Evolutionary conservation across 2,329 filamentous ascomycete genomes (phyloP).

Genomic region (Onygenales sp.): DNA sequence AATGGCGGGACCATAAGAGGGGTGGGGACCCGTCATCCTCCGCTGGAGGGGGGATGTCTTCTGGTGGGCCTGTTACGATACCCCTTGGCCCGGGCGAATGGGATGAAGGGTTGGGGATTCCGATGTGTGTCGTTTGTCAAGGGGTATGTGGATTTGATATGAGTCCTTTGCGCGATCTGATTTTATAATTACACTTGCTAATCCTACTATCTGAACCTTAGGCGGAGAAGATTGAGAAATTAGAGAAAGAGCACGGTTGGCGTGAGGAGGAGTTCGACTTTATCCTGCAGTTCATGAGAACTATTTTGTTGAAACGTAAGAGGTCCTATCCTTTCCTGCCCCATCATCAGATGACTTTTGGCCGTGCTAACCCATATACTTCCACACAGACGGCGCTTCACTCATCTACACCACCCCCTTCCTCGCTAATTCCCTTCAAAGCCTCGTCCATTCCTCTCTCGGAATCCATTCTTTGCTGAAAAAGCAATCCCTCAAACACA

Average conservation of each 20-base stretch:
- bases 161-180: background rate
- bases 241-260: slow-evolving; percentile 87
- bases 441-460: slow-evolving; percentile 72
- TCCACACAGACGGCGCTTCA: slow-evolving; percentile 60
- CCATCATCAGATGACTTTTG: background rate
- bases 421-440: slow-evolving; percentile 65
- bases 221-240: slow-evolving; percentile 79
- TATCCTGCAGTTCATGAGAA: slow-evolving; percentile 84
- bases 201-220: slow-evolving; percentile 24
- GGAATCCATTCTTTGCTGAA: slow-evolving; percentile 78
- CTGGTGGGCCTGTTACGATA: slow-evolving; percentile 59
- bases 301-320: slow-evolving; percentile 73
- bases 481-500: slow-evolving; percentile 70
- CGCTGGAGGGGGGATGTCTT: slow-evolving; percentile 43
- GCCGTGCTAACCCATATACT: slow-evolving; percentile 4
- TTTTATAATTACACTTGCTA: slow-evolving; percentile 11
- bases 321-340: slow-evolving; percentile 13
- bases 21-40: slow-evolving; percentile 50
- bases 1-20: slow-evolving; percentile 68
- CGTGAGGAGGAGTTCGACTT: slow-evolving; percentile 96
- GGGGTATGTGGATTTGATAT: slow-evolving; percentile 50
- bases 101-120: slow-evolving; percentile 80
- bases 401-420: slow-evolving; percentile 77
- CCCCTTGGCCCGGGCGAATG: slow-evolving; percentile 84
- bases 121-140: slow-evolving; percentile 90